A percentile compares a stretch with the other conserved stretches of the same genome.
Conservation (phyloP, 768 basidiomycete species). For the Auricularia sp. region DNA sequence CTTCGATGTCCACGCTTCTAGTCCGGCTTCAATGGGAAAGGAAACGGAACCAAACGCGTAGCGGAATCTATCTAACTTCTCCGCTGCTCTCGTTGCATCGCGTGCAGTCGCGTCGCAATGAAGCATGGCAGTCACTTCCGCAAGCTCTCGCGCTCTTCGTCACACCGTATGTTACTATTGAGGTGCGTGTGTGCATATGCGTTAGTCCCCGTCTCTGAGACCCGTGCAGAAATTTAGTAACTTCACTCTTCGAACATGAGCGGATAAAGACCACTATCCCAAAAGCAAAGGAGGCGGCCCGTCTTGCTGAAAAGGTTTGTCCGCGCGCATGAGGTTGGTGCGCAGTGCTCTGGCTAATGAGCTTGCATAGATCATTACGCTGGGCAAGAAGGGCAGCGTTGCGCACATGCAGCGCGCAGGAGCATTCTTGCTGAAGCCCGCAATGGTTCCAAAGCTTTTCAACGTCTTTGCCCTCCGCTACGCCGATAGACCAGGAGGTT, state of each 20-base stretch:
- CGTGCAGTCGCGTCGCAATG: slow-evolving; percentile 35
- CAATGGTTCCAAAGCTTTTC: slow-evolving; percentile 75
- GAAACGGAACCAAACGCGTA: background rate
- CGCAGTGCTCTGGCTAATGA: background rate
- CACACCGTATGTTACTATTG: slow-evolving; percentile 88
- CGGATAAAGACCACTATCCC: slow-evolving; percentile 92
- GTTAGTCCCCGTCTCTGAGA: background rate
- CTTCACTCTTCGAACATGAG: slow-evolving; percentile 88
- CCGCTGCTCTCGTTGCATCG: background rate
- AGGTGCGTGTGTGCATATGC: slow-evolving; percentile 38
- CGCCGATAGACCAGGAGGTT: slow-evolving; percentile 74
- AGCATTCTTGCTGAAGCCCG: slow-evolving; percentile 66
- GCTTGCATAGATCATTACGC: slow-evolving; percentile 63
- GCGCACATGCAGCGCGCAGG: slow-evolving; percentile 62
- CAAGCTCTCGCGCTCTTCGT: slow-evolving; percentile 84
- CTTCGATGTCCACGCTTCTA: no score
- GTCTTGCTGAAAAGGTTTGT: slow-evolving; percentile 82
- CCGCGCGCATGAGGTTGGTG: background rate
- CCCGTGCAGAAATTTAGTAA: slow-evolving; percentile 71
- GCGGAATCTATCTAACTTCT: background rate
- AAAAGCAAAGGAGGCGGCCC: slow-evolving; percentile 85
- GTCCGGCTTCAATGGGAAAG: no score
- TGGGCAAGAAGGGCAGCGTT: slow-evolving; percentile 77
- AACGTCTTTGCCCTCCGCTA: slow-evolving; percentile 72
- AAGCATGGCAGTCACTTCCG: slow-evolving; percentile 91